Percentiles rank a stretch among this genome's conserved stretches.
Evolutionary conservation across 495 filamentous ascomycete genomes (phyloP).

Genomic region (Pyrenula aspistea): DNA sequence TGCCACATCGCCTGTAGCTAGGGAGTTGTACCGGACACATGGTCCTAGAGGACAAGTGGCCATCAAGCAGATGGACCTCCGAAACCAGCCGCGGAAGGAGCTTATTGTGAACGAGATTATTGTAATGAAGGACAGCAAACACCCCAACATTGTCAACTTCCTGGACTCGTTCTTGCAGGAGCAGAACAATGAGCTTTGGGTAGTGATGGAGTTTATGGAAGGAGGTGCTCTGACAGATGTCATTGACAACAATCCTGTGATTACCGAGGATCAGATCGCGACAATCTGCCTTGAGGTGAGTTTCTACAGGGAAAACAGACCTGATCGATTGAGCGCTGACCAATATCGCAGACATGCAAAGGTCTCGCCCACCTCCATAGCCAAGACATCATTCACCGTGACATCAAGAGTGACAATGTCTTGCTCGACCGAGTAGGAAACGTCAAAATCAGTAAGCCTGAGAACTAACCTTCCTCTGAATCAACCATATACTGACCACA

Average conservation of each 20-base stretch:
- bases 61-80: constrained; percentile 99
- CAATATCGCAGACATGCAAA: constrained; percentile 65
- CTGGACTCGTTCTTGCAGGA: constrained; percentile 92
- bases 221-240: constrained; percentile 95
- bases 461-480: not conserved
- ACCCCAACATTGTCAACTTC: constrained; percentile 98
- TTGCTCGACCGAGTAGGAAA: constrained; percentile 85
- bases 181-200: constrained; percentile 87
- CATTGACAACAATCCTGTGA: constrained; percentile 87
- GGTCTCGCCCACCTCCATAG: constrained; percentile 86
- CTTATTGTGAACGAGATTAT: constrained; percentile 98
- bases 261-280: constrained; percentile 92
- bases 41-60: constrained; percentile 74
- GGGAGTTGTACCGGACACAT: constrained; percentile 53
- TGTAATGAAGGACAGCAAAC: constrained; percentile 98
- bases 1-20: constrained; percentile 52
- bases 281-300: constrained; percentile 91
- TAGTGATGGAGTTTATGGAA: constrained; percentile 99
- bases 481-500: constrained; percentile 3
- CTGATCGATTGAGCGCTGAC: constrained; percentile 19
- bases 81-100: constrained; percentile 94
- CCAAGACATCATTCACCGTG: constrained; percentile 95
- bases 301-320: not conserved
- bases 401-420: constrained; percentile 98
- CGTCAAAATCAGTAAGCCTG: constrained; percentile 86